Conservation (phyloP, 768 basidiomycete species). For the Dacryopinax primogenitus region DNA sequence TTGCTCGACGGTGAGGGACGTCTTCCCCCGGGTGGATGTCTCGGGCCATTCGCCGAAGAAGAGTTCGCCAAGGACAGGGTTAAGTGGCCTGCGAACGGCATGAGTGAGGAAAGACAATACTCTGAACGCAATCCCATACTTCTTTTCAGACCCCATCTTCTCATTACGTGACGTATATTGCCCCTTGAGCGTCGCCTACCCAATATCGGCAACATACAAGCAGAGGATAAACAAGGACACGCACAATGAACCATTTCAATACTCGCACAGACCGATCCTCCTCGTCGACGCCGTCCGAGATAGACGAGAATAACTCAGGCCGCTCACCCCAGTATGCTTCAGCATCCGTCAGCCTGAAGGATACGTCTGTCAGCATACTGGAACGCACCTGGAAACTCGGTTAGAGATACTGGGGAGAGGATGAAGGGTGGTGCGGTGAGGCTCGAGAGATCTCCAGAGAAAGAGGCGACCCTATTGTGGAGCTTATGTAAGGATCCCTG, state of each 20-base stretch:
- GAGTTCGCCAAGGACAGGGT: conserved; percentile 88
- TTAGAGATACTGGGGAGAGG: conserved; percentile 77
- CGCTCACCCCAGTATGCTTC: conserved; percentile 95
- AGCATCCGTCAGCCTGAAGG: conserved; percentile 6
- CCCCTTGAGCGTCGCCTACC: conserved; percentile 62
- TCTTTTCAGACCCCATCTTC: conserved; percentile 94
- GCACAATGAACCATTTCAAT: conserved; percentile 88
- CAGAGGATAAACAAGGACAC: conserved; percentile 21
- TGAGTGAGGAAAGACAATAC: conserved; percentile 12
- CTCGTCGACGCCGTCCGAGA: conserved; percentile 59
- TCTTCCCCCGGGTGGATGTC: conserved; percentile 56
- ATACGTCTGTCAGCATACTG: not conserved
- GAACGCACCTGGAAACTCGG: conserved; percentile 72
- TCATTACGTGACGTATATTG: conserved; percentile 93
- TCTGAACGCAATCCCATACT: conserved; percentile 37
- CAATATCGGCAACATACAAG: not conserved
- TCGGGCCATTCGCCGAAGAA: conserved; percentile 89
- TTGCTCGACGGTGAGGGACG: conserved; percentile 77
- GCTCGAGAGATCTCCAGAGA: conserved; percentile 77
- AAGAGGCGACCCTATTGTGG: conserved; percentile 53
- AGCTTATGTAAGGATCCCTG: conserved; percentile 10
- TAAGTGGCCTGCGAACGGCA: conserved; percentile 57
- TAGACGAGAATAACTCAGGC: conserved; percentile 76
- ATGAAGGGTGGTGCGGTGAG: conserved; percentile 86
- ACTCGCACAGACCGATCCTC: conserved; percentile 68